Evolutionary conservation across 148 eudicot genomes (phyloP).

Genomic region (Polygonum aviculare): DNA sequence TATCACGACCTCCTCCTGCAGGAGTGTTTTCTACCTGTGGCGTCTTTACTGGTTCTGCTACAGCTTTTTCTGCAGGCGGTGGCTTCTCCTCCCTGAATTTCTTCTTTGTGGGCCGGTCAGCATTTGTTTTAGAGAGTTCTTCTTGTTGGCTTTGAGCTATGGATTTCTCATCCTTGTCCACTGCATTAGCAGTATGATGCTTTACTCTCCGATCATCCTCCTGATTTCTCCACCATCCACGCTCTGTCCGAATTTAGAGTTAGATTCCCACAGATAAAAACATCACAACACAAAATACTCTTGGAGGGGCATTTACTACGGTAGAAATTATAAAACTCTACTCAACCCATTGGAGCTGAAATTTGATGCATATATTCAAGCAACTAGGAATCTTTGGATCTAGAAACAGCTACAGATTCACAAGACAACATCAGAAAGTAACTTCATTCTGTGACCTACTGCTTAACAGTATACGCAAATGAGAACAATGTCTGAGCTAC

Average conservation of each 20-base stretch:
- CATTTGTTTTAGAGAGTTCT: conserved; percentile 35
- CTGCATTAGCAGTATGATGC: conserved; percentile 19
- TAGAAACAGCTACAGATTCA: background rate
- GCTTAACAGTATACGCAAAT: background rate
- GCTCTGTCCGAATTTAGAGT: conserved; percentile 26
- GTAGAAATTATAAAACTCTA: background rate
- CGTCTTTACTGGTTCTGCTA: conserved; percentile 23
- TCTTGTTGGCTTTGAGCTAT: conserved; percentile 68
- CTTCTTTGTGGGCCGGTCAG: conserved; percentile 39
- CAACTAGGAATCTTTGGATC: background rate
- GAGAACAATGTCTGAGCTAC: background rate
- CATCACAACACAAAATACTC: background rate
- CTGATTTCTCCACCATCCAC: conserved; percentile 60
- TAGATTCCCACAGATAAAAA: background rate
- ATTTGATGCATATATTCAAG: background rate
- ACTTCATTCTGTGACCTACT: background rate
- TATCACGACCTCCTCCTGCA: conserved; percentile 21
- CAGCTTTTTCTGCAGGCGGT: conserved; percentile 21
- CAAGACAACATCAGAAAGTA: background rate
- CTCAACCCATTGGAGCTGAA: background rate
- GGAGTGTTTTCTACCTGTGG: conserved; percentile 8
- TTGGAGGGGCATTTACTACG: background rate
- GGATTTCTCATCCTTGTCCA: conserved; percentile 35
- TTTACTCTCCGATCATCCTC: conserved; percentile 25
- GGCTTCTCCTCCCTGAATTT: conserved; percentile 79